Evolutionary conservation across 352 stramenopile genomes (phyloP).

Genomic region (Pythium scleroteichum): DNA sequence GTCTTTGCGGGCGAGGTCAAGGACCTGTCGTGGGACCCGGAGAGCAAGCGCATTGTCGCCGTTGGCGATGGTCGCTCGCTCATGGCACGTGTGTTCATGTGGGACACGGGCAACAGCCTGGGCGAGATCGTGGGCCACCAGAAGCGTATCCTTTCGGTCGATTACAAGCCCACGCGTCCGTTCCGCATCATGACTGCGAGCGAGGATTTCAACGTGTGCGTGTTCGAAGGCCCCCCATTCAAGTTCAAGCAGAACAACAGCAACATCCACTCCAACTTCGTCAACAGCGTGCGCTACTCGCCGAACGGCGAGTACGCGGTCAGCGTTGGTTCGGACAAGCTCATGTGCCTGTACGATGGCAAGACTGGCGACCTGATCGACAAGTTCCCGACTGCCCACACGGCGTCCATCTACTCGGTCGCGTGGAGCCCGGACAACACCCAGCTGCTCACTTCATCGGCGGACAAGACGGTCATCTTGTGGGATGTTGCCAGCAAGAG

Average conservation of each 20-base stretch:
- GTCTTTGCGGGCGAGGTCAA: slow-evolving; percentile 91
- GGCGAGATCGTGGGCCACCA: slow-evolving; percentile 94
- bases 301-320: slow-evolving; percentile 88
- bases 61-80: slow-evolving; percentile 83
- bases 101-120: slow-evolving; percentile 96
- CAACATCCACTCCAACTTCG: slow-evolving; percentile 93
- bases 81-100: slow-evolving; percentile 92
- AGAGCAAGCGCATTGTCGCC: slow-evolving; percentile 94
- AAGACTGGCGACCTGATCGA: slow-evolving; percentile 84
- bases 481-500: slow-evolving; percentile 81
- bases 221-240: slow-evolving; percentile 96
- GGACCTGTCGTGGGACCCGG: slow-evolving; percentile 94
- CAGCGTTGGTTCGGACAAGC: slow-evolving; percentile 94
- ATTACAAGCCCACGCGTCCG: slow-evolving; percentile 93
- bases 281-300: slow-evolving; percentile 95
- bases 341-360: slow-evolving; percentile 95
- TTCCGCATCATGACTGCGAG: slow-evolving; percentile 95
- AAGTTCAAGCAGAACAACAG: slow-evolving; percentile 94
- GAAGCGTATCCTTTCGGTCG: slow-evolving; percentile 91
- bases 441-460: slow-evolving; percentile 93
- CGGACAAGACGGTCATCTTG: slow-evolving; percentile 96
- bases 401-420: slow-evolving; percentile 95
- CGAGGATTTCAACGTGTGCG: slow-evolving; percentile 95
- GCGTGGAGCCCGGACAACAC: slow-evolving; percentile 90
- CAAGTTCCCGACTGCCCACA: slow-evolving; percentile 82